Evolutionary conservation across 345 rosid species (phyloP).

Genomic region (Citrus maxima): DNA sequence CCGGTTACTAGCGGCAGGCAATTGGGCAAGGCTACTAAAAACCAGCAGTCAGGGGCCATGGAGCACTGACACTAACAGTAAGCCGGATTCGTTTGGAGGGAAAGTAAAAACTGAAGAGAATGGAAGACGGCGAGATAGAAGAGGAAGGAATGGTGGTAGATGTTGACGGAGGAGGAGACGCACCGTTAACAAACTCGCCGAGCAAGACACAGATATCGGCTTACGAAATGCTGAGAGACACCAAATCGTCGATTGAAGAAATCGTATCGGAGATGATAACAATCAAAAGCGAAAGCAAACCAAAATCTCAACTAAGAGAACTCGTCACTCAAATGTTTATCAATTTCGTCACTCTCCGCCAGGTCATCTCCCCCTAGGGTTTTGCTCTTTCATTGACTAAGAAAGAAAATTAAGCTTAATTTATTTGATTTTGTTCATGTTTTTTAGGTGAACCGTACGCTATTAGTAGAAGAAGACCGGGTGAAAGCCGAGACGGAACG

Average conservation of each 20-base stretch:
- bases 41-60: too few relatives aligned
- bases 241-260: constrained; percentile 74
- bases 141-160: constrained; percentile 65
- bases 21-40: too few relatives aligned
- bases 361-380: constrained; percentile 41
- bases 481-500: constrained; percentile 68
- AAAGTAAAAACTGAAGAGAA: constrained; percentile 9
- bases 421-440: background rate
- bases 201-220: constrained; percentile 43
- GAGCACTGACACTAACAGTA: too few relatives aligned
- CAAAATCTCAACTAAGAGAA: constrained; percentile 69
- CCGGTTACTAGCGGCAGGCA: too few relatives aligned
- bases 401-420: background rate
- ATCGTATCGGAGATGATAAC: constrained; percentile 64
- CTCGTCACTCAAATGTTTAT: constrained; percentile 82
- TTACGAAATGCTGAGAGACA: constrained; percentile 59
- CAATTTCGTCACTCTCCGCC: constrained; percentile 79
- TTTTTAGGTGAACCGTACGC: constrained; percentile 64
- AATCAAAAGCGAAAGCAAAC: constrained; percentile 44
- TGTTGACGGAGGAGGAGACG: constrained; percentile 25
- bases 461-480: constrained; percentile 72
- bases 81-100: background rate
- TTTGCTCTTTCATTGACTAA: background rate
- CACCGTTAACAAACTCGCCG: constrained; percentile 19
- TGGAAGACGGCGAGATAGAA: constrained; percentile 98